These are phyloP conservation scores for Salinomyces thailandicus DNA, from an alignment of 2,329 filamentous ascomycete species.

Conservation along the genomic window DNA sequence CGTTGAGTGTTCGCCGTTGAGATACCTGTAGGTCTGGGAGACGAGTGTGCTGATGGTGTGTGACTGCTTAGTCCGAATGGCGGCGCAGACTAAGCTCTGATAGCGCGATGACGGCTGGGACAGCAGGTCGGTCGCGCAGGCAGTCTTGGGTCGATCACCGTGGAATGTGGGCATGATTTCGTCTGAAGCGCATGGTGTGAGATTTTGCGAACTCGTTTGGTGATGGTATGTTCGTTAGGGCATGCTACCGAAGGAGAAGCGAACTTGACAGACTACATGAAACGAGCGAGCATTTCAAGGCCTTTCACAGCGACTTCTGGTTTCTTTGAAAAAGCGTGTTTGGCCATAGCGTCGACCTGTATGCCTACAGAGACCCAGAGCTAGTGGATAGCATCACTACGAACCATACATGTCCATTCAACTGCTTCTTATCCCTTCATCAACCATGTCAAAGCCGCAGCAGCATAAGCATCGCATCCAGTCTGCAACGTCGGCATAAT, in stretches of 20 bases:
- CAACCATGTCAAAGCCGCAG: constrained; percentile 27
- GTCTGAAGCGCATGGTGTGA: no score
- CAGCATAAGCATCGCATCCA: constrained; percentile 34
- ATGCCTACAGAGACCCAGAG: no score
- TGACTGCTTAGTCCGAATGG: neutral
- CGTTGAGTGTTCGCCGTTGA: constrained; percentile 3
- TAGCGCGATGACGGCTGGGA: neutral
- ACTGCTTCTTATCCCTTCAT: constrained; percentile 9
- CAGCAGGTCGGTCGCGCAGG: neutral
- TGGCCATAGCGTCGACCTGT: no score
- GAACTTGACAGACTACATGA: no score
- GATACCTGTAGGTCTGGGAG: neutral
- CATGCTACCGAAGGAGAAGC: no score
- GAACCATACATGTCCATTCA: neutral
- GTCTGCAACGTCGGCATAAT: constrained; percentile 48
- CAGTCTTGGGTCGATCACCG: neutral
- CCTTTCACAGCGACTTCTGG: no score
- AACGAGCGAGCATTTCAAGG: no score
- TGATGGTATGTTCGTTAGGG: no score
- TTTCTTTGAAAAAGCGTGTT: no score
- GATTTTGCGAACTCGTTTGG: no score
- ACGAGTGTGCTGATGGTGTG: neutral
- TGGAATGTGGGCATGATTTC: neutral
- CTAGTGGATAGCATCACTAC: neutral
- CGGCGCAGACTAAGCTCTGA: neutral